Base-by-base conservation (phyloP, 495 filamentous ascomycete genomes). In the Annulohypoxylon moriforme region DNA sequence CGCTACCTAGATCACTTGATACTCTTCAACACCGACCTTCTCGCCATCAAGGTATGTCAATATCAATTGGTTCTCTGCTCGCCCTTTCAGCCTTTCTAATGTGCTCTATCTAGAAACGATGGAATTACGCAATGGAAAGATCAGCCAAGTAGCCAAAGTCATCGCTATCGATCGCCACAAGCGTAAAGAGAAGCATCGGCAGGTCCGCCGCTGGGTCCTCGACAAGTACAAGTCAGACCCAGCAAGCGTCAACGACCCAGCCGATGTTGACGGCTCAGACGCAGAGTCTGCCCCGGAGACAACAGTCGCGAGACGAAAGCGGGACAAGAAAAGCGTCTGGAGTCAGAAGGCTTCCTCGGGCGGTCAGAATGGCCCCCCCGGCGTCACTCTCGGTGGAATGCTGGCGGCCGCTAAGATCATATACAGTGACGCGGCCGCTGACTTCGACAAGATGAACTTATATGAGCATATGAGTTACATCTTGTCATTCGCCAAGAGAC, bases 401-500 rank as follows among this genome's bases (percentile, higher is more conserved):
- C 47, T 73, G 6, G 13, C 16, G 6, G 22, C 34, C 4, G 60
- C 60, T 0, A 20, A 58, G 8, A 52, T 5, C 22, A 46, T 40
- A 2, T 60, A 60, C 53, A n/a, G 31, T 11, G 1, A 56, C 10
- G 55, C 65, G 1, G 11, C 10, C 13, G 2, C 14, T 5, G 55
- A 65, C 6, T 66, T 73, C 31, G 70, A 69, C 47, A 57, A 16
- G 18, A 69, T 73, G 70, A 20, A 9, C 14, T 10, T 73, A 1
- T 60, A 36, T 7, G 55, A 62, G 0, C 70, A 73, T 25, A 22
- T 73, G 1, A 7, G 24, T 11, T 29, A 65, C 14, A 66, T 69
- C 47, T 56, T 61, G 14, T 4, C 50, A 0, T 20, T n/a, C 2
- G n/a, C 36, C 3, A 40, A 44, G 24, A n/a, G 24, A 1, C 27